Base-by-base conservation (phyloP, 2,329 filamentous ascomycete genomes). In the Fusarium sp. region DNA sequence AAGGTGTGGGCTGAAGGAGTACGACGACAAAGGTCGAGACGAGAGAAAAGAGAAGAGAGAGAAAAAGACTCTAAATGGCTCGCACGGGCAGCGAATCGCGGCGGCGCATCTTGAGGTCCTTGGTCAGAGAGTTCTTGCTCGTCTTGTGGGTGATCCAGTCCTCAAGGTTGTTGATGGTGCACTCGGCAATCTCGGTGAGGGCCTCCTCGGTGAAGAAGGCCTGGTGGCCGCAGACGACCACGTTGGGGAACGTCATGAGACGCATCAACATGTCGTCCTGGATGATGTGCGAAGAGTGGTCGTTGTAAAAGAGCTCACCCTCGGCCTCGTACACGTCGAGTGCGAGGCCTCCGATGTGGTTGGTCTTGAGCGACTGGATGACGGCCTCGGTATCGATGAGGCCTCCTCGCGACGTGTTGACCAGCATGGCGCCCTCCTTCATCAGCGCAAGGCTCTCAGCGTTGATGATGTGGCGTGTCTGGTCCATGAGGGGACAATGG, bases 291-390 rank as follows among this genome's bases (percentile, higher is more conserved):
- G 84, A 87, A 6, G 90, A 92, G 77, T 91, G 90, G 74, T 93
- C 91, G 75, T 89, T 87, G 80, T 93, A 93, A 77, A 93, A 93
- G 39, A 92, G 82, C 43, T 84, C 81, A n/a, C 87, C 84, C 80
- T 93, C 92, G 48, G 87, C 87, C 78, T 93, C 92, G 80, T 93
- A 93, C 18, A 93, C 92, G 78, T 93, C 92, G 43, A 93, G 84
- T 0, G 91, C 92, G 34, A 92, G 83, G 1, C 89, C 91, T 9
- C 90, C 90, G 3, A 93, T 83, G 27, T 87, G 86, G n/a, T 85
- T 85, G 41, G 79, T 84, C 83, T 93, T 93, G 68, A 93, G 85
- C 14, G 89, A 88, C 25, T 86, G 82, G 64, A 92, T 89, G 66
- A 92, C 87, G 13, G 90, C 88, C 34, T 83, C 82, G 0, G 90